Base-by-base conservation (phyloP, 148 eudicot species). In the Chenopodium quinoa region DNA sequence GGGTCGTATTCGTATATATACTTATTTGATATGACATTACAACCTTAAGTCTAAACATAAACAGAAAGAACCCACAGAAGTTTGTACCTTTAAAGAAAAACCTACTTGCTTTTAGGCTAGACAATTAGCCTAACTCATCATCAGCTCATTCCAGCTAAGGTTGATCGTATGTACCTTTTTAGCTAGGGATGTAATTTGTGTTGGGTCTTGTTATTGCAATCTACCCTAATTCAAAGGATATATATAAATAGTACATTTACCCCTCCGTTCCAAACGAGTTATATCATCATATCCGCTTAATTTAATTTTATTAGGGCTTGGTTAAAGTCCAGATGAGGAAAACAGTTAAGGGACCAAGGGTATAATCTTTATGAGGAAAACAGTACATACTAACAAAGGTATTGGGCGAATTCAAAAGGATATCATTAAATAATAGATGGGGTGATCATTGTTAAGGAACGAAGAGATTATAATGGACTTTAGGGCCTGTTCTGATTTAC, bases 11-110 rank as follows among this genome's bases (percentile, higher is more conserved):
- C 32, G 31, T 32, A 74, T 56, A 17, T 56, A 56, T 72, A 27
- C 44, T 40, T 6, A 40, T 40, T 40, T 62, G 82, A 80, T 58
- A 58, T 80, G 82, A 80, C 77, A 80, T 71, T 71, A 80, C 82
- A 58, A 37, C 25, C 70, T 71, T 60, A 64, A 23, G 70, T 63
- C 82, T 56, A 80, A 71, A 60, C 22, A 58, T 60, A 81, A 64
- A 52, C 4, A 67, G 73, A 80, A 37, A 63, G 32, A 73, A 48
- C 4, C n/a, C 25, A 14, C 16, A 78, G 8, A 20, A 23, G 12
- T 23, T 44, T 44, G 34, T 67, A 78, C 52, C 80, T 2, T 66
- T 3, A 66, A 48, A 48, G 80, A 67, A n/a, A 44, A 78, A 27
- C 80, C 73, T 44, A 78, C 56, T 37, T 22, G n/a, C 56, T 64